Evolutionary conservation across 371 early-diverging fungal genomes (phyloP).

Genomic region (Chytridium lagenaria): DNA sequence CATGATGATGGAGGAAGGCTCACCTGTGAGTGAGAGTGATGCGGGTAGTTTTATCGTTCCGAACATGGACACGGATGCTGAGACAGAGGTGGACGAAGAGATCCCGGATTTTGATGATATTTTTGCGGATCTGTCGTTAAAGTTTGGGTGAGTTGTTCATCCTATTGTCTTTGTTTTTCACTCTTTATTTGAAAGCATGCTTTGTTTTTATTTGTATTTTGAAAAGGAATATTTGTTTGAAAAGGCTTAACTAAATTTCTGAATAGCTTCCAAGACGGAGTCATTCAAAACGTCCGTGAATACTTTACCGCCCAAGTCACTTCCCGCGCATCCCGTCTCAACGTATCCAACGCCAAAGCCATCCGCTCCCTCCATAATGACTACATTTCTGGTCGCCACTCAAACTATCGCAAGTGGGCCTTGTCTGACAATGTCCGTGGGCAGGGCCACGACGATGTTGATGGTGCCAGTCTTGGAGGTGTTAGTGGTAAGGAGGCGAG

Average conservation of each 20-base stretch:
- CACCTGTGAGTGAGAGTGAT: neutral
- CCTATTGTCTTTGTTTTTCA: neutral
- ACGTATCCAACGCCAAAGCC: constrained; percentile 65
- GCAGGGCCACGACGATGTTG: neutral
- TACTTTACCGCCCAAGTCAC: constrained; percentile 12
- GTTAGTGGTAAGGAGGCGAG: neutral
- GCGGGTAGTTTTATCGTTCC: neutral
- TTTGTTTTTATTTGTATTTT: neutral
- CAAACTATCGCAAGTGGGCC: constrained; percentile 65
- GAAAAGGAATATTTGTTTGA: too few relatives aligned
- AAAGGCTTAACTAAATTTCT: too few relatives aligned
- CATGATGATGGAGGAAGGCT: neutral
- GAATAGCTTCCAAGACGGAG: constrained; percentile 19
- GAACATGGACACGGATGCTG: neutral
- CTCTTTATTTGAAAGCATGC: neutral
- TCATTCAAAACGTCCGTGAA: constrained; percentile 15
- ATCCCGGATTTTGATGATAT: constrained; percentile 4
- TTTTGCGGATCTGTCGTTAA: constrained; percentile 6
- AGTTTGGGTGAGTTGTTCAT: constrained; percentile 10
- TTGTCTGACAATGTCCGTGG: neutral
- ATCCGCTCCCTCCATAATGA: constrained; percentile 82
- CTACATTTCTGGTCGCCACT: constrained; percentile 80
- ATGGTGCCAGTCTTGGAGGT: neutral
- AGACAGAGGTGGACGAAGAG: neutral
- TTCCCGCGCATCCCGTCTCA: constrained; percentile 20